Evolutionary conservation across 2,329 filamentous ascomycete genomes (phyloP), one percentile per base, ranked within the genome.

Genomic region (Furcasterigmium sp.): DNA sequence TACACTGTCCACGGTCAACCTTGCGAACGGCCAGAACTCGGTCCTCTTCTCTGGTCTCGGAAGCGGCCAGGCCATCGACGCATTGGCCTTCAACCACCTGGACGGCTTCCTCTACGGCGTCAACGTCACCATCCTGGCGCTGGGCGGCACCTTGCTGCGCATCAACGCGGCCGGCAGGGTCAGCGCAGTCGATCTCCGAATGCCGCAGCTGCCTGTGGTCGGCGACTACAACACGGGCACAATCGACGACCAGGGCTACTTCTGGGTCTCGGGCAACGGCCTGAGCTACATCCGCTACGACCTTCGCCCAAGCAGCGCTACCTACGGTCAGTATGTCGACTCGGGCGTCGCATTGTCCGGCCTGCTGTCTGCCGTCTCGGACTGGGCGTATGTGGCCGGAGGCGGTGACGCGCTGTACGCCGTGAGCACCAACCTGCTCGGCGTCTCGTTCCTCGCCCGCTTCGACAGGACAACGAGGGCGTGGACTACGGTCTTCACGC

Each of bases 41-140:
- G 18, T 46, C 1, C 29, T 49, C 2, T 46, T 37, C 41, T 38
- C 36, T 8, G 17, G 37, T 9, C 43, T 51, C 2, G 43, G 37
- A n/a, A 42, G 42, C n/a, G 47, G 44, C 6, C 29, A 39, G 21
- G 43, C 34, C 40, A 46, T 58, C 44, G 53, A 58, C 26, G 54
- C 52, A 8, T 43, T 57, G 10, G 55, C 49, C 5, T 57, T 56
- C 45, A 58, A 55, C 15, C 37, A 42, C 4, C 39, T 43, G 6
- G 55, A 57, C 9, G 53, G 54, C 17, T 51, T 51, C 37, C 38
- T 57, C 3, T 57, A 57, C 43, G 55, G 37, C 9, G 29, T 49
- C 1, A 37, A 39, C 11, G 37, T 40, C 23, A 39, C 34, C 8
- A 23, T 15, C 20, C 11, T 8, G 35, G 45, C 29, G 10, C 17